Conservation (phyloP, 345 rosid genomes). For the Syzygium grande region DNA sequence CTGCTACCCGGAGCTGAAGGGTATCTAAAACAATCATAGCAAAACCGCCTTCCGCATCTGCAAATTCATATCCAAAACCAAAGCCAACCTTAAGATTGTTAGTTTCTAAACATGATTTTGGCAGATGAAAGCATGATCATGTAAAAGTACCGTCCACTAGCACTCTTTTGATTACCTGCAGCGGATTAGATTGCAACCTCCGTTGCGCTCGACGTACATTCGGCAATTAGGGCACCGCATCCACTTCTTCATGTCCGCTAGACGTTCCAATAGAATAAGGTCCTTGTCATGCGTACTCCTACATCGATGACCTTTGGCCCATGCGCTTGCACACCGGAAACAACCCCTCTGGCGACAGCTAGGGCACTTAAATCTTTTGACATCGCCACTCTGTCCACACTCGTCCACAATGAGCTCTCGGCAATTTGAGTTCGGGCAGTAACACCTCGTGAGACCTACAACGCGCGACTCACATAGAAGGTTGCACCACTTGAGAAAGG, state of each 20-base stretch:
- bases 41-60: neutral
- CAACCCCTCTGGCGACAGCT: neutral
- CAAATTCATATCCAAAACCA: neutral
- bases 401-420: neutral
- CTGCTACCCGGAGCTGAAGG: neutral
- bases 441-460: neutral
- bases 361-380: neutral
- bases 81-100: neutral
- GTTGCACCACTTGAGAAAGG: neutral
- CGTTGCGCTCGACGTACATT: rapidly evolving
- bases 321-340: neutral
- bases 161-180: neutral
- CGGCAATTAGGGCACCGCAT: neutral
- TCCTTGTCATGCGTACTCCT: neutral
- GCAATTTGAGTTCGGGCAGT: neutral
- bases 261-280: neutral
- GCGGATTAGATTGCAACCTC: rapidly evolving
- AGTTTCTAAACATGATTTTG: neutral
- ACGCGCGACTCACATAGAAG: neutral
- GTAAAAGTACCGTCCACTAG: neutral
- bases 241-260: neutral
- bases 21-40: neutral
- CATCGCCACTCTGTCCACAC: neutral
- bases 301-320: neutral
- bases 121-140: neutral